phyloP scores from a whole-genome alignment of 2,329 filamentous ascomycete species.

The Zymoseptoria brevis region DNA sequence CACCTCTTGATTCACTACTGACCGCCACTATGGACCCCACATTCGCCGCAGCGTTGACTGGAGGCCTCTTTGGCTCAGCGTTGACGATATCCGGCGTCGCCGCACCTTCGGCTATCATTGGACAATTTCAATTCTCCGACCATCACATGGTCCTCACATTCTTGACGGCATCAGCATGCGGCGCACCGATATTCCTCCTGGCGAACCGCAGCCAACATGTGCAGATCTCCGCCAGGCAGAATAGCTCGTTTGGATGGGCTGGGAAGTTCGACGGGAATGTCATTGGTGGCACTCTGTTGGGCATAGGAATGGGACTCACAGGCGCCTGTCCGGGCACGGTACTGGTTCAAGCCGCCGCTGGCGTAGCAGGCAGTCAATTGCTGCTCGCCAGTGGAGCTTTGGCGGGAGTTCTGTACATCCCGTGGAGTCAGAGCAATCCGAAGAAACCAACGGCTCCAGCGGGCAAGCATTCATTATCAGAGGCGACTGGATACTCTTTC shows the following conservation, averaged over 20 bases:
- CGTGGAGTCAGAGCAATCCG: background rate
- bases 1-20: background rate
- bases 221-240: background rate
- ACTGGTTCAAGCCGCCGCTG: slow-evolving; percentile 51
- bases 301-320: slow-evolving; percentile 58
- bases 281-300: slow-evolving; percentile 54
- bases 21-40: background rate
- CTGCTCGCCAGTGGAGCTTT: background rate
- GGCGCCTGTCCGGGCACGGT: slow-evolving; percentile 60
- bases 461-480: background rate
- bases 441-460: background rate
- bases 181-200: background rate
- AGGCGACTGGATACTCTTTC: background rate
- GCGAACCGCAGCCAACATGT: background rate
- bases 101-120: background rate
- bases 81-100: background rate
- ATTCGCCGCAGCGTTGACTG: background rate
- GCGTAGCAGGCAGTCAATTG: slow-evolving; percentile 30
- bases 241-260: background rate
- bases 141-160: background rate
- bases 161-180: background rate
- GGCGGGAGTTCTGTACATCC: background rate
- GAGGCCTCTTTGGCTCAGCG: background rate
- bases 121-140: background rate
- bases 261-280: slow-evolving; percentile 41